A percentile compares a stretch with the other conserved stretches of the same genome.
These are phyloP conservation scores for Beta macrorhiza DNA, from an alignment of 179 eudicot species.

Conservation along the genomic window DNA sequence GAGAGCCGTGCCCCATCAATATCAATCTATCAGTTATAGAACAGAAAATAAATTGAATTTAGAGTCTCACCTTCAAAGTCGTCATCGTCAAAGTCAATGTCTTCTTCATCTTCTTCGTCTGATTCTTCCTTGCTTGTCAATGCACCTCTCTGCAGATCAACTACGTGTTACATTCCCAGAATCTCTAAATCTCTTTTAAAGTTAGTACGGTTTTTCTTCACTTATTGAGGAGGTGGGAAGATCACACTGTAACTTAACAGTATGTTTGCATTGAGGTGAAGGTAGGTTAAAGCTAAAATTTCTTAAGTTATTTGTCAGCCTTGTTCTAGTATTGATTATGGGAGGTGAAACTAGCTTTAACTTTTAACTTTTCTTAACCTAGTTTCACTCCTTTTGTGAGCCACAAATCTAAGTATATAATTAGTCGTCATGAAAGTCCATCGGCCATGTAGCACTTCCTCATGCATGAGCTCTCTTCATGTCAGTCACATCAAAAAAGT, in stretches of 20 bases:
- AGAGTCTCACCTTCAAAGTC: slow-evolving; percentile 63
- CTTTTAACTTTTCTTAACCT: background rate
- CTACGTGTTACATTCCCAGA: slow-evolving; percentile 1
- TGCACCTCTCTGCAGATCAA: slow-evolving; percentile 66
- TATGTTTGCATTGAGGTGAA: background rate
- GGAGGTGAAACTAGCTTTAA: background rate
- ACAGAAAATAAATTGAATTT: background rate
- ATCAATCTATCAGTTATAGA: background rate
- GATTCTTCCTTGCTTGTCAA: slow-evolving; percentile 53
- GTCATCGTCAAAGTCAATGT: slow-evolving; percentile 75
- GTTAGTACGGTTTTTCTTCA: background rate
- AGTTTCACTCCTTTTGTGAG: no score
- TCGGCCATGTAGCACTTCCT: no score
- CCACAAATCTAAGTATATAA: no score
- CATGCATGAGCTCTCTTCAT: no score
- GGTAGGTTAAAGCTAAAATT: background rate
- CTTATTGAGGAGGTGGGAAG: background rate
- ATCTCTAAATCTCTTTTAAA: background rate
- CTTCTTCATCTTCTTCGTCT: slow-evolving; percentile 77
- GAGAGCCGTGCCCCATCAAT: background rate
- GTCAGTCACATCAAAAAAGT: no score
- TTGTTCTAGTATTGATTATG: no score
- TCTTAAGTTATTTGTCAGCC: background rate
- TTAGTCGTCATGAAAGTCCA: no score
- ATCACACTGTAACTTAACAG: background rate